phyloP scores from a whole-genome alignment of 495 filamentous ascomycete species.

The Lepraria neglecta region DNA sequence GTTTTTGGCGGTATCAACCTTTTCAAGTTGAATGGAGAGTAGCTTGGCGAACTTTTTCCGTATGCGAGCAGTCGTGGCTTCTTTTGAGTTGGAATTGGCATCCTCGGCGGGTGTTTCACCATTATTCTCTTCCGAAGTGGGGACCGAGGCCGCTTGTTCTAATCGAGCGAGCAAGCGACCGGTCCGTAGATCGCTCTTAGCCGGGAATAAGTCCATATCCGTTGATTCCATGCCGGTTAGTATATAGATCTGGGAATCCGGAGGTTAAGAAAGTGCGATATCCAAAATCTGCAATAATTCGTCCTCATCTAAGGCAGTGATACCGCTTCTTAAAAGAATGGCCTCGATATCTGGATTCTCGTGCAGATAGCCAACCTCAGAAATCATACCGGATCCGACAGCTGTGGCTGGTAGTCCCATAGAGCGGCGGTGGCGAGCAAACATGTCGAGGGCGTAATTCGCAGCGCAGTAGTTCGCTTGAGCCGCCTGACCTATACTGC shows the following conservation, averaged over 20 bases:
- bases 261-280: constrained; percentile 26
- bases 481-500: constrained; percentile 13
- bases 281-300: constrained; percentile 35
- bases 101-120: neutral
- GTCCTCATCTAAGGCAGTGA: constrained; percentile 33
- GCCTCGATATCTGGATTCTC: constrained; percentile 36
- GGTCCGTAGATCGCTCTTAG: neutral
- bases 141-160: neutral
- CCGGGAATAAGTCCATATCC: neutral
- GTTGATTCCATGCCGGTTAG: neutral
- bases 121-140: neutral
- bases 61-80: neutral
- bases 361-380: constrained; percentile 31
- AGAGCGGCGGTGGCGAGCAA: constrained; percentile 26
- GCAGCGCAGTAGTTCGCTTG: constrained; percentile 22
- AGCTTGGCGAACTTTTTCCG: constrained; percentile 35
- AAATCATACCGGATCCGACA: constrained; percentile 27
- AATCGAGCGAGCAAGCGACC: neutral
- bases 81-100: neutral
- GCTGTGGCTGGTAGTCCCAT: constrained; percentile 17
- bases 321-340: constrained; percentile 28
- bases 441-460: constrained; percentile 26
- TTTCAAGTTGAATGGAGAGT: constrained; percentile 47
- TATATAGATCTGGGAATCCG: neutral
- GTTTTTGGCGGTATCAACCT: constrained; percentile 42